A percentile compares a stretch with the other conserved stretches of the same genome.
Evolutionary conservation across 2,329 filamentous ascomycete species (phyloP).

Genomic region (Drechslerella coelobrocha): DNA sequence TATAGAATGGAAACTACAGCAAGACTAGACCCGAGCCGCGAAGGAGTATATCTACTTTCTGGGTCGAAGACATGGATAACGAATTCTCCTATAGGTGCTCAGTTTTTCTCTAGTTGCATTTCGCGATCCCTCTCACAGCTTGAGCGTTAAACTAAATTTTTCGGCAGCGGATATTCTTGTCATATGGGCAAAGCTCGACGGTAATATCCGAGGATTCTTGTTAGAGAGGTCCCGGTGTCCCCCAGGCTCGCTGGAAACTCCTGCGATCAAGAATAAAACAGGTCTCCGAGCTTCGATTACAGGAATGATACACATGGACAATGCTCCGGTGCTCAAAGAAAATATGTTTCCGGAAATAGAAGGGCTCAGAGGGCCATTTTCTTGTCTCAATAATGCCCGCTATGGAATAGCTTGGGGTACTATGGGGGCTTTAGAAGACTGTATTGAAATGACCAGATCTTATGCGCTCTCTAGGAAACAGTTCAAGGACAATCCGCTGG

Average conservation of each 20-base stretch:
- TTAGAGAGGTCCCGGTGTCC: slow-evolving; percentile 86
- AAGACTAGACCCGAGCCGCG: slow-evolving; percentile 82
- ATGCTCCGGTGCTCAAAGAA: slow-evolving; percentile 82
- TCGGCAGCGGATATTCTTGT: slow-evolving; percentile 73
- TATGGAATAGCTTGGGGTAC: slow-evolving; percentile 93
- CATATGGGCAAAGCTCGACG: slow-evolving; percentile 92
- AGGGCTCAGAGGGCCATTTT: slow-evolving; percentile 86
- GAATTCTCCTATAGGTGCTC: slow-evolving; percentile 75
- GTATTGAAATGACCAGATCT: slow-evolving; percentile 76
- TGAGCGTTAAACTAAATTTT: background rate
- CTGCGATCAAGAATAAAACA: slow-evolving; percentile 92
- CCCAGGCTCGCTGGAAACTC: slow-evolving; percentile 86
- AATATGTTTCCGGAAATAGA: slow-evolving; percentile 95
- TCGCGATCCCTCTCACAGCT: background rate
- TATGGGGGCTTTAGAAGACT: slow-evolving; percentile 93
- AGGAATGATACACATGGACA: slow-evolving; percentile 96
- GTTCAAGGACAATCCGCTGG: slow-evolving; percentile 93
- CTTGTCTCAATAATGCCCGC: slow-evolving; percentile 89
- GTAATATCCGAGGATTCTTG: slow-evolving; percentile 92
- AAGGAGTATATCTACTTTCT: slow-evolving; percentile 78
- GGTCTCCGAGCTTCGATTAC: slow-evolving; percentile 91
- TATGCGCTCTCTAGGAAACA: slow-evolving; percentile 94
- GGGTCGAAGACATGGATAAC: slow-evolving; percentile 96
- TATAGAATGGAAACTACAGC: slow-evolving; percentile 78
- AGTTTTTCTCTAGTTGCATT: background rate